Evolutionary conservation across 1,284 basidiomycete species (phyloP).

Genomic region (Austroboletus niveus): DNA sequence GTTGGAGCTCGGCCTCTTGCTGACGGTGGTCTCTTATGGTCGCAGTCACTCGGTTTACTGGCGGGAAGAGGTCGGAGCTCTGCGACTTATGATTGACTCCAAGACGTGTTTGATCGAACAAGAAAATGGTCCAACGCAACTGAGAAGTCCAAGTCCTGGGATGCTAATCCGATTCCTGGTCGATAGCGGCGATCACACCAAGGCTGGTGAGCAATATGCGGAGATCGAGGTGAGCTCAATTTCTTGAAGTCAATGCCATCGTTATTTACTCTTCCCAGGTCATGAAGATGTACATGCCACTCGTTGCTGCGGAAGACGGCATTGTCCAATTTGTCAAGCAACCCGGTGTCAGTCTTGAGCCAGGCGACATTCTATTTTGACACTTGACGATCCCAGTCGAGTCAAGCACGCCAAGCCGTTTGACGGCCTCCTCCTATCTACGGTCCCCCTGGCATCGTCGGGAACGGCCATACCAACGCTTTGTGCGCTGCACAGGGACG

Average conservation of each 20-base stretch:
- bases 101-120: constrained; percentile 99
- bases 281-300: constrained; percentile 99
- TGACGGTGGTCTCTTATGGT: constrained; percentile 94
- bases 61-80: constrained; percentile 96
- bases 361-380: constrained; percentile 98
- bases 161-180: constrained; percentile 95
- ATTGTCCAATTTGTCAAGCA: constrained; percentile 97
- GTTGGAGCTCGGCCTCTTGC: constrained; percentile 90
- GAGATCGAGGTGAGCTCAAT: constrained; percentile 82
- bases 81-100: constrained; percentile 91
- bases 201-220: constrained; percentile 94
- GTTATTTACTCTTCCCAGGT: constrained; percentile 51
- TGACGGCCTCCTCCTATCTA: constrained; percentile 85
- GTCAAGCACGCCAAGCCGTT: constrained; percentile 99
- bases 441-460: constrained; percentile 84
- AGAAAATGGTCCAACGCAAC: constrained; percentile 98
- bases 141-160: constrained; percentile 94
- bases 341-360: constrained; percentile 92
- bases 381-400: constrained; percentile 93
- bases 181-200: constrained; percentile 96
- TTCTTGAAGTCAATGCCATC: neutral
- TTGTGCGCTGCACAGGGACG: constrained; percentile 73
- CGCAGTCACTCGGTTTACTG: constrained; percentile 98
- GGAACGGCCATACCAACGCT: constrained; percentile 91
- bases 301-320: constrained; percentile 95